These are phyloP conservation scores for Ophiostoma himal-ulmi DNA, from an alignment of 2,329 filamentous ascomycete genomes.

Conservation along the genomic window DNA sequence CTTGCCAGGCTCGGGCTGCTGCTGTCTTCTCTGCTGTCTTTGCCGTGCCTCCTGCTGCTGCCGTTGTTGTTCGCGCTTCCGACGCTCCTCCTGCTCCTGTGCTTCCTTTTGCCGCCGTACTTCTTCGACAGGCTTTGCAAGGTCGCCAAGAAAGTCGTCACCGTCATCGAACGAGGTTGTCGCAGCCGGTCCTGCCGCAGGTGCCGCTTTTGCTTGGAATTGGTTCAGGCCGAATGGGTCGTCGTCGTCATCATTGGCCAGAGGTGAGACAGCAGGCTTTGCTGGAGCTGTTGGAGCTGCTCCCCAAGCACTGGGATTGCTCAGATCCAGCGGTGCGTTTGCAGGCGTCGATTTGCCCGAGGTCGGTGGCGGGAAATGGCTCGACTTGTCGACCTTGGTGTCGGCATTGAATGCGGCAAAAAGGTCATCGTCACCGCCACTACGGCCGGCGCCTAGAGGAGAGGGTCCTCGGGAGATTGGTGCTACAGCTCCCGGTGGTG, in stretches of 20 bases:
- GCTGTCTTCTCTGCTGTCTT: conserved; percentile 28
- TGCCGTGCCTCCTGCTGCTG: conserved; percentile 29
- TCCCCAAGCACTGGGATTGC: conserved; percentile 50
- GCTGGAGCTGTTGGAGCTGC: not conserved
- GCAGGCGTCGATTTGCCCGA: conserved; percentile 43
- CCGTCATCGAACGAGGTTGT: conserved; percentile 43
- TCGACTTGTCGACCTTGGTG: conserved; percentile 62
- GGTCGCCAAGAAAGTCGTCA: conserved; percentile 60
- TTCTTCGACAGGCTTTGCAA: conserved; percentile 60
- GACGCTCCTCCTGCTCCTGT: conserved; percentile 28
- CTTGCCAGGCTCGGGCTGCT: conserved; percentile 47
- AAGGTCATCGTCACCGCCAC: conserved; percentile 50
- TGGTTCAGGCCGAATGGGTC: conserved; percentile 79
- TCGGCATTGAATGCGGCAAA: conserved; percentile 63
- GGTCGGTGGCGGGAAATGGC: conserved; percentile 53
- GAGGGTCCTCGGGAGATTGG: conserved; percentile 26
- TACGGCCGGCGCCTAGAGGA: conserved; percentile 29
- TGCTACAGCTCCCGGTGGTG: conserved; percentile 27
- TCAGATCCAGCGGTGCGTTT: conserved; percentile 44
- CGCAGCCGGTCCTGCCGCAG: conserved; percentile 28
- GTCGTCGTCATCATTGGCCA: conserved; percentile 65
- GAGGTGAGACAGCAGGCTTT: conserved; percentile 40
- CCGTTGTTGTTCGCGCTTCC: conserved; percentile 26
- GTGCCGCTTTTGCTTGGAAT: conserved; percentile 42
- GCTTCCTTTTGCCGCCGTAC: conserved; percentile 46